These are phyloP conservation scores for Adansonia madagascariensis DNA, from an alignment of 441 rosid species.

Conservation along the genomic window DNA sequence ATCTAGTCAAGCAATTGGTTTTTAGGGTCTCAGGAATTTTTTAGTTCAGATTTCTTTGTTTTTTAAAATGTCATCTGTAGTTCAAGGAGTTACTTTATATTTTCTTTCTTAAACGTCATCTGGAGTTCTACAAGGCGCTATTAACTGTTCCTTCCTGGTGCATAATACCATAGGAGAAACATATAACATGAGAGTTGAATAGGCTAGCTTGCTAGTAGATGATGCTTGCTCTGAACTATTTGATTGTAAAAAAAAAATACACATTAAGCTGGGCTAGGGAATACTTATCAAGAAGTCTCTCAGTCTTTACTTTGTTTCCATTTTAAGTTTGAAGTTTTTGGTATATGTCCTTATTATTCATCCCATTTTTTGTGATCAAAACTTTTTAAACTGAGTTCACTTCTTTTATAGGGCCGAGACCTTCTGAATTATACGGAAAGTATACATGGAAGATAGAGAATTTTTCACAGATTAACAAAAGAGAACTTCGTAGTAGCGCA, in stretches of 20 bases:
- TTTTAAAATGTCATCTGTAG: neutral
- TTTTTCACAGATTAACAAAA: conserved; percentile 83
- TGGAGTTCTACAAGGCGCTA: conserved; percentile 6
- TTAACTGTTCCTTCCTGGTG: conserved; percentile 9
- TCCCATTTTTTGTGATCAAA: neutral
- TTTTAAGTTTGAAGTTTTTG: conserved; percentile 1
- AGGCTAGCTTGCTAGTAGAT: neutral
- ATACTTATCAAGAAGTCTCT: neutral
- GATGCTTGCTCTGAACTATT: conserved; percentile 12
- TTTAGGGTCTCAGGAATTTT: neutral
- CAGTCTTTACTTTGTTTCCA: neutral
- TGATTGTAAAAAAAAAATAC: neutral
- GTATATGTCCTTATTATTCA: conserved; percentile 4
- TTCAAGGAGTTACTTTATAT: neutral
- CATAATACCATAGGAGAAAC: conserved; percentile 10
- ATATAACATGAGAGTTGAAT: conserved; percentile 4
- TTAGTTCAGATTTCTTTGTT: neutral
- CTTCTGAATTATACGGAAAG: conserved; percentile 77
- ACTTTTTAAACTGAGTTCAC: conserved; percentile 29
- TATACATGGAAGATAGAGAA: conserved; percentile 87
- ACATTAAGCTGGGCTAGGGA: conserved; percentile 1
- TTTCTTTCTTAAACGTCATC: neutral
- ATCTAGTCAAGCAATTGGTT: neutral
- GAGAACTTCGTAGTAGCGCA: conserved; percentile 71
- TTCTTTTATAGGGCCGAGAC: conserved; percentile 63